These are phyloP conservation scores for Zizania latifolia DNA, from an alignment of 176 grass and related monocot species.

Conservation along the genomic window DNA sequence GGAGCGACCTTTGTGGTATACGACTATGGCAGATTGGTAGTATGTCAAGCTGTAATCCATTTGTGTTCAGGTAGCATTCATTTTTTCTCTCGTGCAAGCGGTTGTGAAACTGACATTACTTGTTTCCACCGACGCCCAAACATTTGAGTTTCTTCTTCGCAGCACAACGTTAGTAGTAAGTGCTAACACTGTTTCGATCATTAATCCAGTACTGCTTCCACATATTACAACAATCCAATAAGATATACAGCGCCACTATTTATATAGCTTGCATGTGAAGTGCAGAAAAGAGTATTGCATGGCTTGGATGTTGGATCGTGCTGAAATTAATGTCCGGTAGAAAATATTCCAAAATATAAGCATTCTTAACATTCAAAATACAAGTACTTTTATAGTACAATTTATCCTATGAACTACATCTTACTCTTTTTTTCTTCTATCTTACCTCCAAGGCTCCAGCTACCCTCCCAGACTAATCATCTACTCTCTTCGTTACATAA, in stretches of 20 bases:
- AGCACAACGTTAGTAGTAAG: too few species aligned
- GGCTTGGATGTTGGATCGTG: not conserved
- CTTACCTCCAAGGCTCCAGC: too few species aligned
- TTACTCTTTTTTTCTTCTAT: too few species aligned
- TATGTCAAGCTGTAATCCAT: not conserved
- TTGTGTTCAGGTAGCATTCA: not conserved
- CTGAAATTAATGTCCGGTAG: not conserved
- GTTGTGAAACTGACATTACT: not conserved
- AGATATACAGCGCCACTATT: too few species aligned
- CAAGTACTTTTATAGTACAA: too few species aligned
- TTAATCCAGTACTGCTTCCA: not conserved
- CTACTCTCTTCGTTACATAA: too few species aligned
- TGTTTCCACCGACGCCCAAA: constrained; percentile 7
- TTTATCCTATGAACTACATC: too few species aligned
- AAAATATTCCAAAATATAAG: too few species aligned
- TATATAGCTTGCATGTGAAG: not conserved
- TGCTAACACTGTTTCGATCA: not conserved
- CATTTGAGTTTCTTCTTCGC: too few species aligned
- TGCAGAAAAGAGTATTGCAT: not conserved
- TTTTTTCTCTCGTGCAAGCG: not conserved
- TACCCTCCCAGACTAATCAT: too few species aligned
- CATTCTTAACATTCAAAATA: too few species aligned
- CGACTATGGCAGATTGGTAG: not conserved
- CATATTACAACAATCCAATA: too few species aligned
- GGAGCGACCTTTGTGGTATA: not conserved